Base-by-base conservation (phyloP, 257 asterid species). In the Craterostigma plantagineum region DNA sequence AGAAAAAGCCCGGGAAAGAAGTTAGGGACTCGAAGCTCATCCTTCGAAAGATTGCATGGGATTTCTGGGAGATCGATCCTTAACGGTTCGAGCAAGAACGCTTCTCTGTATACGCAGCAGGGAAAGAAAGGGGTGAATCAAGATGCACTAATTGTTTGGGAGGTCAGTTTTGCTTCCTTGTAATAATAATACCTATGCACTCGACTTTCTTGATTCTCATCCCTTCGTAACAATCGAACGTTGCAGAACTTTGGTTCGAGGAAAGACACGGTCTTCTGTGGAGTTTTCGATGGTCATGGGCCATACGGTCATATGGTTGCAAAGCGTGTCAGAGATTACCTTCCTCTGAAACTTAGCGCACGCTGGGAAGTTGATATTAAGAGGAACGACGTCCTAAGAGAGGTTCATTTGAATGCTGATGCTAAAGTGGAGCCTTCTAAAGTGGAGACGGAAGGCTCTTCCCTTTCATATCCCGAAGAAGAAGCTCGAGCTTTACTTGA, bases 141-240 rank as follows among this genome's bases (percentile, higher is more conserved):
- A 62, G 97, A 86, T 64, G 97, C 97, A 44, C 73, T 86, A 92
- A 51, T 81, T 61, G 93, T 86, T 68, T 86, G 97, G 97, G 97
- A 81, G 97, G 97, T 86, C n/a, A n/a, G n/a, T n/a, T n/a, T n/a
- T n/a, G n/a, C n/a, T n/a, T n/a, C n/a, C n/a, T n/a, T n/a, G n/a
- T n/a, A n/a, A n/a, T n/a, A n/a, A n/a, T n/a, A n/a, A n/a, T n/a
- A n/a, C n/a, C n/a, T n/a, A n/a, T n/a, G n/a, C n/a, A n/a, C n/a
- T n/a, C n/a, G n/a, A n/a, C n/a, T n/a, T n/a, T n/a, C n/a, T n/a
- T n/a, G n/a, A n/a, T n/a, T n/a, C n/a, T n/a, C n/a, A 46, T 56
- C 54, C 33, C 58, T 42, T 43, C 17, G 33, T 59, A 49, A n/a
- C n/a, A n/a, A 23, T 63, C 62, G 46, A 41, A 58, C 55, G 34